Conservation (phyloP, 441 rosid genomes). For the Croton setiger region DNA sequence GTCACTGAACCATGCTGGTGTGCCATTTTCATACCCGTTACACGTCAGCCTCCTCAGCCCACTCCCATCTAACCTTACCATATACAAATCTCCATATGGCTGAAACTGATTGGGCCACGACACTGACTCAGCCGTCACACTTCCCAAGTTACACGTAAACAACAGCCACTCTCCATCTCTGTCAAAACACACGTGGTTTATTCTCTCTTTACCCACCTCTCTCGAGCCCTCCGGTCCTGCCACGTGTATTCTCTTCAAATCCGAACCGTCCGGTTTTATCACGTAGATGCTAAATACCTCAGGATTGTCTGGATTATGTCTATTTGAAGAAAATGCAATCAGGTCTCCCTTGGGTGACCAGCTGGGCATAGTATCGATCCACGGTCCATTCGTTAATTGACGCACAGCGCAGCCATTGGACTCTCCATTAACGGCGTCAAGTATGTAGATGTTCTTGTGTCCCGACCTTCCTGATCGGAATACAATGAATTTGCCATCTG, state of each 20-base stretch:
- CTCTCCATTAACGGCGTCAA: slow-evolving; percentile 74
- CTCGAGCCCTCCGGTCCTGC: slow-evolving; percentile 46
- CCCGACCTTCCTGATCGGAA: slow-evolving; percentile 76
- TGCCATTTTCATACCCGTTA: slow-evolving; percentile 76
- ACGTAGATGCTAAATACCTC: slow-evolving; percentile 53
- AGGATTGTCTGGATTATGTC: slow-evolving; percentile 44
- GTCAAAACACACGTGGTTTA: slow-evolving; percentile 70
- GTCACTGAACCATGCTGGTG: slow-evolving; percentile 53
- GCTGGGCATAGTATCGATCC: slow-evolving; percentile 83
- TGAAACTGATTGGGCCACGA: slow-evolving; percentile 78
- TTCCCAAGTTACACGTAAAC: slow-evolving; percentile 57
- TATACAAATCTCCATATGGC: slow-evolving; percentile 70
- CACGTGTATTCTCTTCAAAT: slow-evolving; percentile 47
- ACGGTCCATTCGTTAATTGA: slow-evolving; percentile 65
- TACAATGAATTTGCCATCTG: slow-evolving; percentile 69
- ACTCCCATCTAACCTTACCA: slow-evolving; percentile 54
- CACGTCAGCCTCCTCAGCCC: slow-evolving; percentile 78
- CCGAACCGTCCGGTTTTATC: slow-evolving; percentile 68
- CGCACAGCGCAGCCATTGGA: slow-evolving; percentile 41
- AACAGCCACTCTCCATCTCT: slow-evolving; percentile 67
- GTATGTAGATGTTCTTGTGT: slow-evolving; percentile 58
- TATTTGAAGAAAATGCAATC: slow-evolving; percentile 85
- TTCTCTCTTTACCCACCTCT: slow-evolving; percentile 67
- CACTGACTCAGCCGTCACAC: slow-evolving; percentile 71
- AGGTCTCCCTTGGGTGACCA: slow-evolving; percentile 83